These are phyloP conservation scores for Sarcocystis neurona DNA, from an alignment of 169 alveolate genomes.

Conservation along the genomic window DNA sequence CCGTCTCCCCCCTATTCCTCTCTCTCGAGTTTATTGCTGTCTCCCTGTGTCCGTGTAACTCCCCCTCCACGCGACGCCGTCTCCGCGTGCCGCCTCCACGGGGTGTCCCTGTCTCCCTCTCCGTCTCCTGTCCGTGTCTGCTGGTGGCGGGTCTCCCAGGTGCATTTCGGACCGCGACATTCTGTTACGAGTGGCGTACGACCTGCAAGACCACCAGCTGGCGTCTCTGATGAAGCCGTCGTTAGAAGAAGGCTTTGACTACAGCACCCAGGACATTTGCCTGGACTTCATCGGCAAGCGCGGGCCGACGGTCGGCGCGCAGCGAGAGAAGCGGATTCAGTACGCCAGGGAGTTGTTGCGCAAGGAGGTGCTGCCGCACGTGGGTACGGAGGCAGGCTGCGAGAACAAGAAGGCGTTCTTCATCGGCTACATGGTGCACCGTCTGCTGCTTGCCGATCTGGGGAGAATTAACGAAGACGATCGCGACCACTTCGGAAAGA, in stretches of 20 bases:
- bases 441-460: conserved; percentile 93
- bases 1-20: too few species aligned
- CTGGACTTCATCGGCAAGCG: conserved; percentile 94
- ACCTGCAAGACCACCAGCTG: conserved; percentile 95
- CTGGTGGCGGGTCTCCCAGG: conserved; percentile 91
- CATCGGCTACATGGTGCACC: conserved; percentile 98
- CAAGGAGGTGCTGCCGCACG: conserved; percentile 98
- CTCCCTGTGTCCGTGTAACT: neutral
- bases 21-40: neutral
- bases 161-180: conserved; percentile 83
- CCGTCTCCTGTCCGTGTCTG: conserved; percentile 90
- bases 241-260: conserved; percentile 92
- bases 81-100: conserved; percentile 95
- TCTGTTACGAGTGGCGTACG: conserved; percentile 89
- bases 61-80: neutral
- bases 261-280: conserved; percentile 91
- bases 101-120: conserved; percentile 94
- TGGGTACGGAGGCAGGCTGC: conserved; percentile 92
- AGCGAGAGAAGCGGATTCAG: conserved; percentile 86
- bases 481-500: conserved; percentile 99
- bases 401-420: conserved; percentile 96
- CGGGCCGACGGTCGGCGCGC: conserved; percentile 95
- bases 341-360: conserved; percentile 95
- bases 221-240: conserved; percentile 93
- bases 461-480: conserved; percentile 99